These are phyloP conservation scores for Phanerochaete sordida DNA, from an alignment of 768 basidiomycete genomes.

Conservation along the genomic window DNA sequence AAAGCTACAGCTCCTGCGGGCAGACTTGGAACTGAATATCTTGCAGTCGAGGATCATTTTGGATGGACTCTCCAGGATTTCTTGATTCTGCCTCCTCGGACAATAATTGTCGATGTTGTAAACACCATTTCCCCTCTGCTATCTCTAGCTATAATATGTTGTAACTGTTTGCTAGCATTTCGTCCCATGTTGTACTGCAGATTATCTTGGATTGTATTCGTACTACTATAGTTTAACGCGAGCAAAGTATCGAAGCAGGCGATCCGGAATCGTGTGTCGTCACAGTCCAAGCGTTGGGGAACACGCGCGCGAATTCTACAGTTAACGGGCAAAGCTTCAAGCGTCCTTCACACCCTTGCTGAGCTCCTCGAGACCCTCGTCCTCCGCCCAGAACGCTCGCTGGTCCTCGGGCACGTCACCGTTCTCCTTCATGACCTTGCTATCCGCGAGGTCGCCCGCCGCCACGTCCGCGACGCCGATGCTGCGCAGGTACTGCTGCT, in stretches of 20 bases:
- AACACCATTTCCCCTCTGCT: too few species aligned
- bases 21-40: neutral
- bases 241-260: neutral
- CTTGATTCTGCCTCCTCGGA: neutral
- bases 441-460: slow-evolving; percentile 17
- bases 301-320: neutral
- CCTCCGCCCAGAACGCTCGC: slow-evolving; percentile 15
- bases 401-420: slow-evolving; percentile 5
- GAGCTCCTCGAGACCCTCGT: slow-evolving; percentile 14
- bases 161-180: neutral
- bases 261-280: neutral
- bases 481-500: slow-evolving; percentile 37
- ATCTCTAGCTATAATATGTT: neutral
- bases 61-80: neutral
- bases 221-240: neutral
- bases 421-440: slow-evolving; percentile 13
- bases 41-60: neutral
- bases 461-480: slow-evolving; percentile 25
- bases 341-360: slow-evolving; percentile 16
- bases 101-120: neutral
- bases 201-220: neutral
- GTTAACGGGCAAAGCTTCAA: neutral
- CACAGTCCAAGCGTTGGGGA: neutral
- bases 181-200: too few species aligned
- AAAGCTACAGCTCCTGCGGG: neutral